phyloP scores from a whole-genome alignment of 495 filamentous ascomycete species.

The Penicillium crystallinum region DNA sequence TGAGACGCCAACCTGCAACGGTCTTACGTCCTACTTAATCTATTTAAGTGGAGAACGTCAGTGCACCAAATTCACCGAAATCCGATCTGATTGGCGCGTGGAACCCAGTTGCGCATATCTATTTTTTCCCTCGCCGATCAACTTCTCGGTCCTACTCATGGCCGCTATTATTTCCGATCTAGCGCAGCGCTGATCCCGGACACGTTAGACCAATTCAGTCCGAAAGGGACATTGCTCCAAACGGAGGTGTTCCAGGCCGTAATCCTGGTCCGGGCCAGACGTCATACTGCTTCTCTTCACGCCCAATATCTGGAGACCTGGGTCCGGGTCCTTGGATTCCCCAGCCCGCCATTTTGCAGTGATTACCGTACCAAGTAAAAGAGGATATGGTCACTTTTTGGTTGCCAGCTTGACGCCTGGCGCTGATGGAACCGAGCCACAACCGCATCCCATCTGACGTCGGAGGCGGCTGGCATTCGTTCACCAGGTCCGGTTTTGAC shows the following conservation, averaged over 20 bases:
- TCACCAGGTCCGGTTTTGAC: constrained; percentile 11
- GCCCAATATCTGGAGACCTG: not conserved
- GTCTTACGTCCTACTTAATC: constrained; percentile 21
- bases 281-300: constrained; percentile 10
- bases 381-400: not conserved
- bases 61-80: constrained; percentile 9
- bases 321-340: not conserved
- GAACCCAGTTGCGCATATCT: not conserved
- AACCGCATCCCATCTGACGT: constrained; percentile 21
- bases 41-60: constrained; percentile 18
- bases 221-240: constrained; percentile 1
- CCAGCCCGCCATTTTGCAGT: constrained; percentile 3
- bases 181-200: not conserved
- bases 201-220: not conserved
- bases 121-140: constrained; percentile 1
- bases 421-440: constrained; percentile 1
- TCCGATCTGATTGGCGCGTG: constrained; percentile 13
- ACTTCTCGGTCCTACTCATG: not conserved
- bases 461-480: constrained; percentile 22
- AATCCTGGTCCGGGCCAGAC: constrained; percentile 7
- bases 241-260: constrained; percentile 12
- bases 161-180: not conserved
- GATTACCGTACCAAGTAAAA: not conserved
- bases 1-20: constrained; percentile 1
- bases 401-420: not conserved